Conservation (phyloP, 208 protist species). For the Wallacemonas sp. region DNA sequence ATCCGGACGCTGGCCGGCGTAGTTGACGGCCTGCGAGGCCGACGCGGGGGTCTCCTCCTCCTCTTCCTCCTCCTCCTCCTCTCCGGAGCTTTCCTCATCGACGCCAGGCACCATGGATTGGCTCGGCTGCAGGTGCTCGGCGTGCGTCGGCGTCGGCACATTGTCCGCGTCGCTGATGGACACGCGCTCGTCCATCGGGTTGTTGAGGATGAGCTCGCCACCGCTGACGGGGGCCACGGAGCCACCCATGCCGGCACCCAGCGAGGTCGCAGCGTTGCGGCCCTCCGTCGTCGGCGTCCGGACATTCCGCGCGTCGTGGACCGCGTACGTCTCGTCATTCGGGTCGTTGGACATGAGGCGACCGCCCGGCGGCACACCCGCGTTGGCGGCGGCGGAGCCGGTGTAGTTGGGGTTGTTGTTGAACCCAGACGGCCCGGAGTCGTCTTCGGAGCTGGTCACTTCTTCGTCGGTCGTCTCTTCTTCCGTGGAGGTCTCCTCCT, state of each 20-base stretch:
- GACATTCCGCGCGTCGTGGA: slow-evolving; percentile 38
- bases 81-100: slow-evolving; percentile 2
- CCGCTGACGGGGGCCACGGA: slow-evolving; percentile 20
- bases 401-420: slow-evolving; percentile 18
- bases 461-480: slow-evolving; percentile 12
- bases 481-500: slow-evolving; percentile 26
- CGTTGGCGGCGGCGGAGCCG: not conserved
- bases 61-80: slow-evolving; percentile 22
- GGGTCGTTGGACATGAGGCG: slow-evolving; percentile 41
- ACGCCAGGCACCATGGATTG: slow-evolving; percentile 13
- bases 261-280: not conserved
- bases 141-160: slow-evolving; percentile 48
- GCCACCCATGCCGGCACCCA: not conserved
- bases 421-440: not conserved
- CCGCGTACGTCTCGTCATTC: slow-evolving; percentile 54
- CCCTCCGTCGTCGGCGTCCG: slow-evolving; percentile 27
- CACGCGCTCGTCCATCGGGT: slow-evolving; percentile 89
- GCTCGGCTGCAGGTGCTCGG: not conserved
- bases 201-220: slow-evolving; percentile 66
- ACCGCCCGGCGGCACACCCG: not conserved
- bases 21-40: slow-evolving; percentile 42
- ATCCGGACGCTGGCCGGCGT: slow-evolving; percentile 63
- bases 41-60: slow-evolving; percentile 22
- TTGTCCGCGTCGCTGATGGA: slow-evolving; percentile 58
- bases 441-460: slow-evolving; percentile 5